phyloP scores from a whole-genome alignment of 345 rosid species.

The Tarenaya hassleriana region DNA sequence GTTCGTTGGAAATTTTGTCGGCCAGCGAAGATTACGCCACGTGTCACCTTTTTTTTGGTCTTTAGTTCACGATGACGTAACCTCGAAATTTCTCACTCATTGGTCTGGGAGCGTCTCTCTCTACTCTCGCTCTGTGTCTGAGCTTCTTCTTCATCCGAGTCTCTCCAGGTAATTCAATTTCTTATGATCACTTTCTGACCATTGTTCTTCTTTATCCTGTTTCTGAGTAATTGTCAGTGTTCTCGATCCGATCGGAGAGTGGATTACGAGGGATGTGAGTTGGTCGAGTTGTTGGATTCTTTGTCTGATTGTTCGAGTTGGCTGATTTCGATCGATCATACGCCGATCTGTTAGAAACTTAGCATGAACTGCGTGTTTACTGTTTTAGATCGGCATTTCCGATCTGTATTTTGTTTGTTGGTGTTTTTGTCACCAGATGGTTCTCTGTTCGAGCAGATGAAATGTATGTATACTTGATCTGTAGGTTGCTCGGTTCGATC shows the following conservation, averaged over 20 bases:
- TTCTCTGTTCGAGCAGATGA: slow-evolving; percentile 2
- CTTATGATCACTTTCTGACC: neutral
- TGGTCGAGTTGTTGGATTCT: slow-evolving; percentile 9
- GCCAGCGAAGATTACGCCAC: slow-evolving; percentile 19
- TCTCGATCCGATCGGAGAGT: neutral
- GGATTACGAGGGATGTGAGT: slow-evolving; percentile 8
- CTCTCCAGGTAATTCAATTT: slow-evolving; percentile 22
- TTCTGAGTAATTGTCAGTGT: too few relatives aligned
- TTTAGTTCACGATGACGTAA: slow-evolving; percentile 7
- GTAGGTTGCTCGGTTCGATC: too few relatives aligned
- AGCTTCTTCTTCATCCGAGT: slow-evolving; percentile 17
- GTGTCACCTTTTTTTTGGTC: slow-evolving; percentile 3
- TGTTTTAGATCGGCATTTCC: slow-evolving; percentile 10
- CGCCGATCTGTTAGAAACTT: slow-evolving; percentile 12
- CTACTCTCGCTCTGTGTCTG: slow-evolving; percentile 18
- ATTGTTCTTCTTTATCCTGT: slow-evolving; percentile 10
- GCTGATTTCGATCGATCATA: too few relatives aligned
- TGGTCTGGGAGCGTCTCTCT: slow-evolving; percentile 12
- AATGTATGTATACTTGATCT: too few relatives aligned
- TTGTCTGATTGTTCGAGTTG: too few relatives aligned
- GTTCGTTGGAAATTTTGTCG: slow-evolving; percentile 27
- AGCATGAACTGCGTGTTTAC: slow-evolving; percentile 12
- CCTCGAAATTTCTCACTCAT: slow-evolving; percentile 11
- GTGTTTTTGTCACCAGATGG: neutral
- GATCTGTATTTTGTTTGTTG: slow-evolving; percentile 1